These are phyloP conservation scores for Solioccasus polychromus DNA, from an alignment of 768 basidiomycete species.

Conservation along the genomic window DNA sequence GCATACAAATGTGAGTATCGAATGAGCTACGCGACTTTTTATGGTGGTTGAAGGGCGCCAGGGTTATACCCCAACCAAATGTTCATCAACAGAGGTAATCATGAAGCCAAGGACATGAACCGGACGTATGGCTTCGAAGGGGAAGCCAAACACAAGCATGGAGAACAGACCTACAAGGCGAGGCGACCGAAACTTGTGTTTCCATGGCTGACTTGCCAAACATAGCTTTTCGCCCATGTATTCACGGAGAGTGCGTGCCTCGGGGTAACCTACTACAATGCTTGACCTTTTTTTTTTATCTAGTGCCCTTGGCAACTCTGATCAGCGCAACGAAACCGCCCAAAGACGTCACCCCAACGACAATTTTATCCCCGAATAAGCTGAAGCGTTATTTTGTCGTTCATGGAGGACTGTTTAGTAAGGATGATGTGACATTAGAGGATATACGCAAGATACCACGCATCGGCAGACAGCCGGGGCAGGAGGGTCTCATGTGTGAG, in stretches of 20 bases:
- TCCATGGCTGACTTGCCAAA: conserved; percentile 3
- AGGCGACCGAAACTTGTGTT: background rate
- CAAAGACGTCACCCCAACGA: conserved; percentile 33
- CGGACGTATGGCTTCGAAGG: conserved; percentile 91
- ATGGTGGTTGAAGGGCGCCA: conserved; percentile 30
- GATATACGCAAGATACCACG: conserved; percentile 88
- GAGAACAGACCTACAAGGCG: conserved; percentile 92
- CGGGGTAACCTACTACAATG: background rate
- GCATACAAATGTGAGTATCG: conserved; percentile 82
- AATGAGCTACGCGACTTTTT: conserved; percentile 1
- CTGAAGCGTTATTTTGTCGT: conserved; percentile 90
- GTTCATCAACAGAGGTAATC: conserved; percentile 95
- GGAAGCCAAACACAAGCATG: conserved; percentile 95
- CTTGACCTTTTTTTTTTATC: conserved; percentile 1
- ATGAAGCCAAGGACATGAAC: conserved; percentile 98
- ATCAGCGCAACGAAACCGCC: conserved; percentile 68
- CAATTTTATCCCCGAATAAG: conserved; percentile 82
- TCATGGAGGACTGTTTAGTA: conserved; percentile 95
- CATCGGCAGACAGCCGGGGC: conserved; percentile 87
- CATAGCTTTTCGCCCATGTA: conserved; percentile 85
- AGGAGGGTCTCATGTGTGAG: conserved; percentile 94
- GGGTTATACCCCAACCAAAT: conserved; percentile 90
- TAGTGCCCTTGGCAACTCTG: conserved; percentile 90
- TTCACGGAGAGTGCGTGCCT: conserved; percentile 76
- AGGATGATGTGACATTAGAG: conserved; percentile 91